These are phyloP conservation scores for Malus sieversii DNA, from an alignment of 306 rosid genomes.

Conservation along the genomic window DNA sequence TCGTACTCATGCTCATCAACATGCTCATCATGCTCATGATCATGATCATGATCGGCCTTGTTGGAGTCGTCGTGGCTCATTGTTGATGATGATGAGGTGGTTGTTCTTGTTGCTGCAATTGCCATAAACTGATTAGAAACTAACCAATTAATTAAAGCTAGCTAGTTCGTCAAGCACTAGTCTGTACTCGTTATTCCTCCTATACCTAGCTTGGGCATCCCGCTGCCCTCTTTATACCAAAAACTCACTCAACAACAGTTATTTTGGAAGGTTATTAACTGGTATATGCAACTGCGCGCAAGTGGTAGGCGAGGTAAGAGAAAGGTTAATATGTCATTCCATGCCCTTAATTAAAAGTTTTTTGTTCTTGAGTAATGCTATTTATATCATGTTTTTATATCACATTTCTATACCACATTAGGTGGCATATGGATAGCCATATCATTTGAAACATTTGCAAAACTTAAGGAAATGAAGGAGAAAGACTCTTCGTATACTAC, in stretches of 20 bases:
- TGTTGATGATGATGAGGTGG: constrained; percentile 21
- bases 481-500: no score
- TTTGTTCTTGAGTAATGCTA: neutral
- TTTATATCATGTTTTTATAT: no score
- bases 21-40: neutral
- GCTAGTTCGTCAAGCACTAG: neutral
- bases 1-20: constrained; percentile 75
- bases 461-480: no score
- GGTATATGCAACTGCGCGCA: neutral
- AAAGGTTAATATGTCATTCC: neutral
- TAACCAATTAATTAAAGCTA: neutral
- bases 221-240: constrained; percentile 11
- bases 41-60: neutral
- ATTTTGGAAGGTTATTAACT: neutral
- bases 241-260: constrained; percentile 1
- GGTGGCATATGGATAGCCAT: no score
- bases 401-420: no score
- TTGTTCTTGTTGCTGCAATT: constrained; percentile 37
- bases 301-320: constrained; percentile 34
- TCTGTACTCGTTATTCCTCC: constrained; percentile 1
- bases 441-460: no score
- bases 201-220: neutral
- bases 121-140: constrained; percentile 45
- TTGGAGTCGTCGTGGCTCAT: constrained; percentile 40
- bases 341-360: neutral